These are phyloP conservation scores for Boletus vinaceobasis DNA, from an alignment of 768 basidiomycete genomes.

Conservation along the genomic window DNA sequence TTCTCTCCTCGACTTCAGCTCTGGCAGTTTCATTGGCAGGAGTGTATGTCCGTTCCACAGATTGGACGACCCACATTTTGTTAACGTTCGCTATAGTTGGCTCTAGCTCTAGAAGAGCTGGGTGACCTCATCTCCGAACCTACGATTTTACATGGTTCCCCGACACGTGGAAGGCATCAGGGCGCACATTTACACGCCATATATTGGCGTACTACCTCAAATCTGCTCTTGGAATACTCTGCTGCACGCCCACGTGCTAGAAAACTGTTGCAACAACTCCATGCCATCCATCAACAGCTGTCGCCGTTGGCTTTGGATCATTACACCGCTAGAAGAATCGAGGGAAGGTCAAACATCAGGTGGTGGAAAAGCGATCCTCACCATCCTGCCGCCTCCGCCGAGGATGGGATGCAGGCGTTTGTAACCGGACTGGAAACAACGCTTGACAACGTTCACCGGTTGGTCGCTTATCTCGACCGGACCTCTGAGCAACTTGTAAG, in stretches of 20 bases:
- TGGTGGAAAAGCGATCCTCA: constrained; percentile 9
- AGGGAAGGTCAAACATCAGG: background rate
- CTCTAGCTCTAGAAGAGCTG: constrained; percentile 31
- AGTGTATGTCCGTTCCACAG: constrained; percentile 17
- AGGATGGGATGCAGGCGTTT: constrained; percentile 12
- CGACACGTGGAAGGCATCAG: background rate
- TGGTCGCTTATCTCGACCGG: constrained; percentile 29
- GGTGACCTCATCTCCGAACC: constrained; percentile 14
- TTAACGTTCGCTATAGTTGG: constrained; percentile 17
- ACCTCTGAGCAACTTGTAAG: constrained; percentile 27
- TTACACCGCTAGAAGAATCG: background rate
- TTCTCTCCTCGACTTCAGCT: constrained; percentile 23
- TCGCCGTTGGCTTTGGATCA: background rate
- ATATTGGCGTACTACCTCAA: constrained; percentile 30
- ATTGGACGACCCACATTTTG: background rate
- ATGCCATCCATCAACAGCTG: constrained; percentile 12
- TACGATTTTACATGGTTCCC: background rate
- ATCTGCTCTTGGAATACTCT: constrained; percentile 32
- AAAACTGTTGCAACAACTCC: constrained; percentile 16
- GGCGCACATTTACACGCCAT: constrained; percentile 23
- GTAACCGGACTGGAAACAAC: constrained; percentile 20
- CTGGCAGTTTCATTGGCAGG: constrained; percentile 28
- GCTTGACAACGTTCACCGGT: constrained; percentile 16
- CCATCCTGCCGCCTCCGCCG: background rate
- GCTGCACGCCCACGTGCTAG: constrained; percentile 23